Base-by-base conservation (phyloP, 768 basidiomycete species). In the Panaeolus papilionaceus region DNA sequence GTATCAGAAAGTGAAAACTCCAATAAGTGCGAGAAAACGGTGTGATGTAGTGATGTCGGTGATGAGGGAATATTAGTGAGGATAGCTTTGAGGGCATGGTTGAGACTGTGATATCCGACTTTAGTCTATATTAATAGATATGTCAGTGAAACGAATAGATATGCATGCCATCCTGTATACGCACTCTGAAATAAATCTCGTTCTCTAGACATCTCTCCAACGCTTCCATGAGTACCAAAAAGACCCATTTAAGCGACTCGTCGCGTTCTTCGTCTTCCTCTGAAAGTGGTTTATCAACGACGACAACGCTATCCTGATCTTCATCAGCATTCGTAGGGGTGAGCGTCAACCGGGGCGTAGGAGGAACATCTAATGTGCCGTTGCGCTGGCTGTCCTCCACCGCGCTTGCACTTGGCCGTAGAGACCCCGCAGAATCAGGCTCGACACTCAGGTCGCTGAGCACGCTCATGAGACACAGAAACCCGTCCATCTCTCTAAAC, bases 401-500 rank as follows among this genome's bases (percentile, higher is more conserved):
- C 28, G 28, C 33, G 14, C 26, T n/a, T 33, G 11, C 10, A 33
- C 54, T 26, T 58, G 54, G 49, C 28, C 44, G 33, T 9, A 23
- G 18, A 16, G 14, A 49, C 28, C 47, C 44, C 4, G 45, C 64
- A 8, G 64, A 51, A 47, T 45, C 39, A 26, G 64, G 20, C 38
- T 44, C 75, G 71, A 28, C 80, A 79, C 64, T 84, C 76, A 91
- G 77, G 0, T 86, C 87, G 0, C 92, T 91, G 4, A 95, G 80
- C 38, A 91, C 83, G 71, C 87, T 92, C 79, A 94, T 88, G 38
- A 94, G 79, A 10, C 88, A 85, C 20, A 94, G 80, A 74, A 94
- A 94, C 0, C 94, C 94, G 68, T 95, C 94, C 72, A 91, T 81
- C 72, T 94, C 92, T 4, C 94, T 84, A 76, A 95, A 95, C 20